phyloP scores from a whole-genome alignment of 768 basidiomycete genomes.

The Glaciozyma antarctica region DNA sequence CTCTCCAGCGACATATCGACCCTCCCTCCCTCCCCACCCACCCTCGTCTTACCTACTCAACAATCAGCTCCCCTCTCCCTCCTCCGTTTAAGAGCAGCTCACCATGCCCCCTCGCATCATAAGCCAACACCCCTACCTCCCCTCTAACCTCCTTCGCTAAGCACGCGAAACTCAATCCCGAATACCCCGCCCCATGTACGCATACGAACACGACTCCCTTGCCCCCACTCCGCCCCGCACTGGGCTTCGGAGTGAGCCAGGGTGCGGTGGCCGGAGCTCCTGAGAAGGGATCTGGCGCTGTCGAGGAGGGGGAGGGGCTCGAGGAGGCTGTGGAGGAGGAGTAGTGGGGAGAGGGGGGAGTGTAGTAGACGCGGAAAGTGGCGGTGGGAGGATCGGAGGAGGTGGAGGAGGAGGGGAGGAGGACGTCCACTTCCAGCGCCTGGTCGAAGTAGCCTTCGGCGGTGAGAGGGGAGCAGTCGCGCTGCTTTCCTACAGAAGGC shows the following conservation, averaged over 20 bases:
- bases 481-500: constrained; percentile 39
- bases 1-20: constrained; percentile 62
- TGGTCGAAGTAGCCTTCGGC: constrained; percentile 65
- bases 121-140: constrained; percentile 68
- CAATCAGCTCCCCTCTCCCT: background rate
- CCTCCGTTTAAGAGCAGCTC: constrained; percentile 31
- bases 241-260: background rate
- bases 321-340: background rate
- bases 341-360: constrained; percentile 48
- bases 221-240: constrained; percentile 12
- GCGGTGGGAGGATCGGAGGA: constrained; percentile 44
- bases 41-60: constrained; percentile 55
- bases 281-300: background rate
- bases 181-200: constrained; percentile 95
- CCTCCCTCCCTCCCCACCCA: constrained; percentile 39
- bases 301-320: background rate
- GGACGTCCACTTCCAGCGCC: constrained; percentile 65
- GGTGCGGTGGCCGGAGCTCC: background rate
- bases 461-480: constrained; percentile 60
- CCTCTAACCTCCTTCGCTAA: constrained; percentile 68
- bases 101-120: constrained; percentile 87
- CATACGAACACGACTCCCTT: constrained; percentile 66
- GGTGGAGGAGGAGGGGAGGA: background rate
- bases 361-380: constrained; percentile 73
- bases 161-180: constrained; percentile 78